A percentile compares a stretch with the other conserved stretches of the same genome.
phyloP scores from a whole-genome alignment of 345 rosid genomes.

The Noccaea caerulescens region DNA sequence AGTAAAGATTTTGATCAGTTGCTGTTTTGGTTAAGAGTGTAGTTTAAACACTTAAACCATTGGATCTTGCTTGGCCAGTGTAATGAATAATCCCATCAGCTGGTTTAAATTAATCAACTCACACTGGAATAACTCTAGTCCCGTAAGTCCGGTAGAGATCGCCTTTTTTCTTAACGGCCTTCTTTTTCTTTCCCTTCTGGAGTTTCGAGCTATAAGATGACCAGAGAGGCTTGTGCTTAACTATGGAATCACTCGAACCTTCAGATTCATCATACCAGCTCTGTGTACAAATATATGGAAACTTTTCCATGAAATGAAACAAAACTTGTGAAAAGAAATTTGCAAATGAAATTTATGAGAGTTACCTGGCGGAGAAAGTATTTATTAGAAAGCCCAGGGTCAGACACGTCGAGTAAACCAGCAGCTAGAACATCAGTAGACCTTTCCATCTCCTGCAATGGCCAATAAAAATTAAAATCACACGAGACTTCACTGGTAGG shows the following conservation, averaged over 20 bases:
- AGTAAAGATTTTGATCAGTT: slow-evolving; percentile 10
- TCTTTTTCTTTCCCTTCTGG: slow-evolving; percentile 66
- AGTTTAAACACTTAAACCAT: neutral
- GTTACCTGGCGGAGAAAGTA: slow-evolving; percentile 90
- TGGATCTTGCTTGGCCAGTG: slow-evolving; percentile 18
- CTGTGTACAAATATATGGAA: slow-evolving; percentile 52
- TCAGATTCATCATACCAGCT: slow-evolving; percentile 81
- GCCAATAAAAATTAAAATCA: slow-evolving; percentile 23
- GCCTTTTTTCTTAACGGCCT: slow-evolving; percentile 64
- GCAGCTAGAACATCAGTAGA: slow-evolving; percentile 98
- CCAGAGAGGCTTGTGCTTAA: slow-evolving; percentile 97
- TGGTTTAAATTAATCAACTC: slow-evolving; percentile 45
- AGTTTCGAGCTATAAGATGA: slow-evolving; percentile 60
- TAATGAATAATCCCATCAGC: neutral
- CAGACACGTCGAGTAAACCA: slow-evolving; percentile 92
- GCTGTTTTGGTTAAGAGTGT: slow-evolving; percentile 4
- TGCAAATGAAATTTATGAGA: neutral
- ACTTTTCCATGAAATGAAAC: slow-evolving; percentile 21
- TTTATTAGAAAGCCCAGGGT: slow-evolving; percentile 91
- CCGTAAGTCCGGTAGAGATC: slow-evolving; percentile 85
- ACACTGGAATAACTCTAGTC: slow-evolving; percentile 99
- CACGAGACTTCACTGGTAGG: slow-evolving; percentile 22
- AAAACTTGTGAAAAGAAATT: slow-evolving; percentile 10
- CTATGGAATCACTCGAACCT: slow-evolving; percentile 72
- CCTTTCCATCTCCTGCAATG: slow-evolving; percentile 90